Percentiles rank a stretch among this genome's conserved stretches.
phyloP scores from a whole-genome alignment of 2,329 filamentous ascomycete genomes.

The Mariannaea elegans region DNA sequence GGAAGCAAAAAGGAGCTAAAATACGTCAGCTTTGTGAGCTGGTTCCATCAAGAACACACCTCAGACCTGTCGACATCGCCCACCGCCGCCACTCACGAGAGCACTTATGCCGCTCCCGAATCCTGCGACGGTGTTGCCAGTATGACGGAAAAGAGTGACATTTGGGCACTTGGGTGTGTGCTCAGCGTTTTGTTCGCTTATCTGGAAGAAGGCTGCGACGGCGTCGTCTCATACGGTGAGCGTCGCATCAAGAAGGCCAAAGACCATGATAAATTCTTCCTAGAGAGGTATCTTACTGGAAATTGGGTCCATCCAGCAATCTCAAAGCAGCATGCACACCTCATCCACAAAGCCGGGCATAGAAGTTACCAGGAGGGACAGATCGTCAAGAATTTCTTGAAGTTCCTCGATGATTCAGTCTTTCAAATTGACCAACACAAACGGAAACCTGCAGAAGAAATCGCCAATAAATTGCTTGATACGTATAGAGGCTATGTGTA shows the following conservation, averaged over 20 bases:
- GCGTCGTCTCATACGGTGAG: neutral
- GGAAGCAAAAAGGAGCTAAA: neutral
- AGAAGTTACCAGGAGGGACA: neutral
- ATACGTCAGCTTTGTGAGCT: neutral
- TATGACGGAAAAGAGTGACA: neutral
- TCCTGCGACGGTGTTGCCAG: too few relatives aligned
- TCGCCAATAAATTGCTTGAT: neutral
- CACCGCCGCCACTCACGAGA: neutral
- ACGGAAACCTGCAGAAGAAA: neutral
- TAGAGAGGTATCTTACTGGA: neutral
- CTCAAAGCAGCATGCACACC: neutral
- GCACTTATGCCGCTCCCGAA: neutral
- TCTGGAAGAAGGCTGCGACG: neutral
- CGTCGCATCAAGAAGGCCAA: neutral
- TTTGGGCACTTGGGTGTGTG: neutral
- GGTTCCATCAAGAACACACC: neutral
- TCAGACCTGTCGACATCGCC: neutral
- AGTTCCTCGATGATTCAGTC: neutral
- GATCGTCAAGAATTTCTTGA: neutral
- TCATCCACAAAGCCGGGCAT: neutral
- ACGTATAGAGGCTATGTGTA: neutral
- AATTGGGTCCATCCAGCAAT: neutral
- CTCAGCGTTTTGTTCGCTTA: slow-evolving; percentile 4
- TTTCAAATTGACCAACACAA: neutral
- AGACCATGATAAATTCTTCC: neutral